Percentiles rank a stretch among this genome's conserved stretches.
Conservation (phyloP, 2,329 filamentous ascomycete species). For the Aspergillus quadrilineatus region DNA sequence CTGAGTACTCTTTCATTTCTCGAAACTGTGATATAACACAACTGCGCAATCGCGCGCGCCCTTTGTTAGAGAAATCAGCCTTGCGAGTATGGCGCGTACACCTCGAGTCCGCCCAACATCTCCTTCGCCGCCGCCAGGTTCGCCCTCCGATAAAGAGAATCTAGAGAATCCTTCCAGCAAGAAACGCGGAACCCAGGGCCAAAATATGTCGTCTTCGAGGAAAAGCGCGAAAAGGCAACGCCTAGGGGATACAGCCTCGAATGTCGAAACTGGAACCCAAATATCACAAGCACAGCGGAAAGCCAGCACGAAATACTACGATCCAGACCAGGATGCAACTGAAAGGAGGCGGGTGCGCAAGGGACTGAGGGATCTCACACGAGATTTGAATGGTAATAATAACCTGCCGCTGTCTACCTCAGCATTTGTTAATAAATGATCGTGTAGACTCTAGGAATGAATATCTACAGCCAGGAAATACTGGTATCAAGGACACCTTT, state of each 20-base stretch:
- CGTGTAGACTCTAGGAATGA: slow-evolving; percentile 68
- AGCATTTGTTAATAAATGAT: neutral
- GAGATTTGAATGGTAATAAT: slow-evolving; percentile 57
- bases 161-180: slow-evolving; percentile 21
- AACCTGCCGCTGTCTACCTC: neutral
- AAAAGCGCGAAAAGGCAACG: slow-evolving; percentile 45
- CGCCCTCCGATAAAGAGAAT: slow-evolving; percentile 54
- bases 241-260: slow-evolving; percentile 37
- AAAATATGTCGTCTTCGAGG: slow-evolving; percentile 39
- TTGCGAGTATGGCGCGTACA: slow-evolving; percentile 31
- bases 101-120: slow-evolving; percentile 17
- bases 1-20: neutral
- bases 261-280: slow-evolving; percentile 25
- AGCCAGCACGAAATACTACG: slow-evolving; percentile 59
- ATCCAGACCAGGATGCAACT: slow-evolving; percentile 77
- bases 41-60: slow-evolving; percentile 10
- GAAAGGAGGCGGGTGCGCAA: slow-evolving; percentile 71
- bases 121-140: slow-evolving; percentile 33
- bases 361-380: slow-evolving; percentile 65
- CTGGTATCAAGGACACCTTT: slow-evolving; percentile 65
- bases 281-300: slow-evolving; percentile 27
- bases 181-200: slow-evolving; percentile 46
- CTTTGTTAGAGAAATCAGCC: slow-evolving; percentile 19
- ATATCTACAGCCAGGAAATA: slow-evolving; percentile 64
- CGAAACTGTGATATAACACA: neutral